Base-by-base conservation (phyloP, 306 rosid genomes). In the Vicia sativa region DNA sequence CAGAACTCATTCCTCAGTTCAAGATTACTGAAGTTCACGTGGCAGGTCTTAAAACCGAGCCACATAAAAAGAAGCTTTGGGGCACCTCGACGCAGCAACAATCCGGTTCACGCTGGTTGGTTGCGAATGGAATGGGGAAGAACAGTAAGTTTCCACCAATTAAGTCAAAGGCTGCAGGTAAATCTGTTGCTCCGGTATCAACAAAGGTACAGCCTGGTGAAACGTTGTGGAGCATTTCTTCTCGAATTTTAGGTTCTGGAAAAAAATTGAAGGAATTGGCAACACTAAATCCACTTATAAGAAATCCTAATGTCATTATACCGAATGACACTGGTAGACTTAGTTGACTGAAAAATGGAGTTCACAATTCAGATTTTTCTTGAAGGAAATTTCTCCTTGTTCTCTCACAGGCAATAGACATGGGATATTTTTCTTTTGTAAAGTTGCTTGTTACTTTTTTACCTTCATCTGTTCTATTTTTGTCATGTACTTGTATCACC, bases 51-150 rank as follows among this genome's bases (percentile, higher is more conserved):
- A 82, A 72, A 45, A 39, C 74, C 0, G 81, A 77, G 70, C 74
- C 81, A 28, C 74, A 78, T 10, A 78, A 50, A 54, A 89, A 82
- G 84, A 89, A 84, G 81, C 83, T 74, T 16, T 87, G 97, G 97
- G 96, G 92, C n/a, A 74, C 78, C 19, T 65, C 87, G 4, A 76
- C 42, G 66, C 96, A 89, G 85, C 90, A 89, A 67, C 85, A 87
- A 59, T 87, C 97, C 1, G 91, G 97, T 62, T 92, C 97, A 15
- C 97, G 97, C 55, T 89, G 97, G 97, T 79, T 89, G 81, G 64
- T 92, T 21, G 96, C 96, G 4, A 89, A 82, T 67, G 97, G 96
- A 71, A 92, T 89, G 96, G 95, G 87, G 19, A 92, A 89, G 80
- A 53, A 38, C 84, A 87, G 74, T 56, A 92, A 89, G 66, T 77